Percentiles rank a stretch among this genome's conserved stretches.
Conservation (phyloP, 2,329 filamentous ascomycete genomes). For the Pezicula carpinea region DNA sequence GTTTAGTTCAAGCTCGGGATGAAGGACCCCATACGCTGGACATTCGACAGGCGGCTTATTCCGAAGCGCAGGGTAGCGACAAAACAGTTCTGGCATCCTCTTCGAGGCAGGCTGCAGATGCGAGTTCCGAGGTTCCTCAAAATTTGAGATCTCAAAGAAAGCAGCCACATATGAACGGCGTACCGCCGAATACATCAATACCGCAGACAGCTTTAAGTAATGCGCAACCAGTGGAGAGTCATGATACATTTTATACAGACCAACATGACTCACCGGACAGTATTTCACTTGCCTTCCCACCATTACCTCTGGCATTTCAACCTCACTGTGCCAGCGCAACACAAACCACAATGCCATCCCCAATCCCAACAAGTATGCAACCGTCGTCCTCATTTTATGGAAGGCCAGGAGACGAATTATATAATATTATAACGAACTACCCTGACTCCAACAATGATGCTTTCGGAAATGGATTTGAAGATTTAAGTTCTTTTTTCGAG, state of each 20-base stretch:
- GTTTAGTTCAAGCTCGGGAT: conserved; percentile 25
- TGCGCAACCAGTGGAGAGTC: too few relatives aligned
- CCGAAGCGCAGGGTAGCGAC: conserved; percentile 21
- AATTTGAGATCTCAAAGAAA: too few relatives aligned
- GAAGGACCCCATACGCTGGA: conserved; percentile 26
- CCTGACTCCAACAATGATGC: too few relatives aligned
- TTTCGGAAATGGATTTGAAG: conserved; percentile 7
- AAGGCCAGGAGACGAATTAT: too few relatives aligned
- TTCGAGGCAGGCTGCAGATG: too few relatives aligned
- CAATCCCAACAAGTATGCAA: conserved; percentile 2
- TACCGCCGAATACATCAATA: background rate
- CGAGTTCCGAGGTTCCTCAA: too few relatives aligned
- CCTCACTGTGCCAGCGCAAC: conserved; percentile 11
- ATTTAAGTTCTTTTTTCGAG: conserved; percentile 21
- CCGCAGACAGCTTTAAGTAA: too few relatives aligned
- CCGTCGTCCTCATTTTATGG: too few relatives aligned
- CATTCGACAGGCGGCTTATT: conserved; percentile 31
- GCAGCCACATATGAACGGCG: background rate
- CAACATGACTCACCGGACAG: conserved; percentile 25
- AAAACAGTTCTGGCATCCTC: background rate
- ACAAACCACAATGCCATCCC: conserved; percentile 11
- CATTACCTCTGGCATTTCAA: conserved; percentile 28
- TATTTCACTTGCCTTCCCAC: conserved; percentile 31
- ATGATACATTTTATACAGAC: too few relatives aligned
- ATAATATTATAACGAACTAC: too few relatives aligned